These are phyloP conservation scores for Diaporthe sp. DNA, from an alignment of 2,329 filamentous ascomycete genomes.

Conservation along the genomic window DNA sequence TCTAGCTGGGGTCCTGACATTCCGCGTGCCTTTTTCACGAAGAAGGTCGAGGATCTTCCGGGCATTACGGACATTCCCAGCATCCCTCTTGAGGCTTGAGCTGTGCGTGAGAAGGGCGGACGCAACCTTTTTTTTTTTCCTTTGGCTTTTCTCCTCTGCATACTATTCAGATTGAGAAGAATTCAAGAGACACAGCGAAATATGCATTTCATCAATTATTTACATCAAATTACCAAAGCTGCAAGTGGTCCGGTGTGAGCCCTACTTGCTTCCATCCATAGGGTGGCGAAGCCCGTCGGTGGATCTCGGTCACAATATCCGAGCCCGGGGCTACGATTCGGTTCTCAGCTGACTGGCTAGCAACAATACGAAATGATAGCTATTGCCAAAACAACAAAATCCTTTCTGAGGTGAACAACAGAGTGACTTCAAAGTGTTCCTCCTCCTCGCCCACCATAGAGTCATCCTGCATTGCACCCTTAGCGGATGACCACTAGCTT, in stretches of 20 bases:
- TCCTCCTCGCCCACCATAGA: background rate
- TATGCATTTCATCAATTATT: too few relatives aligned
- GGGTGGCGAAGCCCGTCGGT: background rate
- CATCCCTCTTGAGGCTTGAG: background rate
- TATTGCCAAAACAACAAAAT: background rate
- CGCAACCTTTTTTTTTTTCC: background rate
- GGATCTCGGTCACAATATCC: background rate
- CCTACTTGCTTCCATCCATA: background rate
- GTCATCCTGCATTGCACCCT: background rate
- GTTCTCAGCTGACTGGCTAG: background rate
- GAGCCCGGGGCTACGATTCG: background rate
- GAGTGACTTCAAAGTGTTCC: background rate
- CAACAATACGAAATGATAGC: background rate
- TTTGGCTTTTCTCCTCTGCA: too few relatives aligned
- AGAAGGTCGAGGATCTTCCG: slow-evolving; percentile 2
- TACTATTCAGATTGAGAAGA: too few relatives aligned
- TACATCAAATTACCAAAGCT: too few relatives aligned
- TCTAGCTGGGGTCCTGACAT: background rate
- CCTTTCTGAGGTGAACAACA: background rate
- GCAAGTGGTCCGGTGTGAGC: too few relatives aligned
- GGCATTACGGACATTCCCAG: background rate
- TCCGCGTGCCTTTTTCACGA: background rate
- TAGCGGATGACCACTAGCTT: background rate
- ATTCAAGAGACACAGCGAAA: too few relatives aligned
- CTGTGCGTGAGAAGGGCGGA: background rate